Base-by-base conservation (phyloP, 495 filamentous ascomycete genomes). In the Trichocladium uniseriatum region DNA sequence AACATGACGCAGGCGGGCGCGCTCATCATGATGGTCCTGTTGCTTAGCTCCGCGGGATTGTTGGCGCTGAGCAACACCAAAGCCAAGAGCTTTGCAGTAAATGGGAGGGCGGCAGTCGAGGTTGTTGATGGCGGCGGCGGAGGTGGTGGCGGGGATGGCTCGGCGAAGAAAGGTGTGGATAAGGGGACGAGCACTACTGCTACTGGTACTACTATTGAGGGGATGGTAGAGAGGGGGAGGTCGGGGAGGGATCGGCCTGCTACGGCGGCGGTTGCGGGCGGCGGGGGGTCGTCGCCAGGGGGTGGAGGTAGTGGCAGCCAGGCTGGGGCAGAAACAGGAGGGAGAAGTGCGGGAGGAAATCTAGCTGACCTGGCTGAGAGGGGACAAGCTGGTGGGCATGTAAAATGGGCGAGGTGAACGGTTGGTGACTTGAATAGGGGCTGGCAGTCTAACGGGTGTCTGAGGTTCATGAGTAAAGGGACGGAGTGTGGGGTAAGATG, bases 51-150 rank as follows among this genome's bases (percentile, higher is more conserved):
- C 15, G 75, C 68, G 0, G 75, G 59, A 0, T 45, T 81, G 21
- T 55, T 83, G 27, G 73, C 69, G 2, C 50, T 79, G 28, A 73
- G 70, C 31, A 82, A 82, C 45, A 57, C 63, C 15, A 61, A 72
- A 37, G 67, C 72, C 6, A 65, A 65, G 49, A 56, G 55, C 16
- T 58, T 73, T 27, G 54, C 52, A 39, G 66, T 74, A 49, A 67
- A 69, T 35, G 69, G 69, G 7, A 56, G 67, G 15, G 49, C 6
- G 2, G 24, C 27, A 1, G 40, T n/a, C 5, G 40, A 18, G 5
- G 24, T n/a, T 15, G 40, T 15, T 15, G n/a, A 47, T 38, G 6
- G 14, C 10, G 47, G 27, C 1, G 11, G n/a, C 9, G 11, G 31
- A 20, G 43, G 45, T 29, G 27, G 32, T 29, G 34, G 32, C 11